Evolutionary conservation across 2,329 filamentous ascomycete species (phyloP).

Genomic region (Penicillium paneum): DNA sequence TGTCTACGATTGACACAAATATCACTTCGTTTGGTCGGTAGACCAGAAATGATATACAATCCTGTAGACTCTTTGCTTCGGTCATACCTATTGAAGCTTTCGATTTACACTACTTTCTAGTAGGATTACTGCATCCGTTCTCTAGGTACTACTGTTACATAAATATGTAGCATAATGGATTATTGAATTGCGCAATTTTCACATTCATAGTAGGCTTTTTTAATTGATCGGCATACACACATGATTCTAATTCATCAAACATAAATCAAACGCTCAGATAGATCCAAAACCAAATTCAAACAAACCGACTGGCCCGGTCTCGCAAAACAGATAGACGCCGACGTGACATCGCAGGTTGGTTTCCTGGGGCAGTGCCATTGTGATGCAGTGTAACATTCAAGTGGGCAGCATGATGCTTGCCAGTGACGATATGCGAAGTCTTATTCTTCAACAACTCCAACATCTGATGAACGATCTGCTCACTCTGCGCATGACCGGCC

Average conservation of each 20-base stretch:
- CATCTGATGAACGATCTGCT: constrained; percentile 14
- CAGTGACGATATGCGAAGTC: constrained; percentile 13
- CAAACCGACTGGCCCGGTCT: constrained; percentile 9
- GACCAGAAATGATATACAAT: neutral
- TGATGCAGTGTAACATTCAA: constrained; percentile 6
- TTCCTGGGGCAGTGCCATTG: constrained; percentile 16
- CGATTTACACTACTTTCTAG: neutral
- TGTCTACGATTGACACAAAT: neutral
- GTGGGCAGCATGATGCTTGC: constrained; percentile 15
- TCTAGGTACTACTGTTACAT: neutral
- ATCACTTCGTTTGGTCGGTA: neutral
- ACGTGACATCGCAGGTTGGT: constrained; percentile 16
- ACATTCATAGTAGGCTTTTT: constrained; percentile 2
- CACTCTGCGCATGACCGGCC: constrained; percentile 20
- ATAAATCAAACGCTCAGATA: constrained; percentile 7
- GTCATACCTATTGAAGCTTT: neutral
- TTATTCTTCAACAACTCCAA: constrained; percentile 19
- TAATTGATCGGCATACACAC: constrained; percentile 11
- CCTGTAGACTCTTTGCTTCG: neutral
- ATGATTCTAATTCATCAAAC: constrained; percentile 6
- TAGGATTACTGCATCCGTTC: neutral
- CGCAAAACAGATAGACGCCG: constrained; percentile 24
- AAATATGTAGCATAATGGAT: too few relatives aligned
- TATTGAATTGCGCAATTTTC: neutral
- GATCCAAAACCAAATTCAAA: neutral